A percentile compares a stretch with the other conserved stretches of the same genome.
Evolutionary conservation across 192 early-diverging fungal species (phyloP).

Genomic region (Phlyctochytrium bullatum): DNA sequence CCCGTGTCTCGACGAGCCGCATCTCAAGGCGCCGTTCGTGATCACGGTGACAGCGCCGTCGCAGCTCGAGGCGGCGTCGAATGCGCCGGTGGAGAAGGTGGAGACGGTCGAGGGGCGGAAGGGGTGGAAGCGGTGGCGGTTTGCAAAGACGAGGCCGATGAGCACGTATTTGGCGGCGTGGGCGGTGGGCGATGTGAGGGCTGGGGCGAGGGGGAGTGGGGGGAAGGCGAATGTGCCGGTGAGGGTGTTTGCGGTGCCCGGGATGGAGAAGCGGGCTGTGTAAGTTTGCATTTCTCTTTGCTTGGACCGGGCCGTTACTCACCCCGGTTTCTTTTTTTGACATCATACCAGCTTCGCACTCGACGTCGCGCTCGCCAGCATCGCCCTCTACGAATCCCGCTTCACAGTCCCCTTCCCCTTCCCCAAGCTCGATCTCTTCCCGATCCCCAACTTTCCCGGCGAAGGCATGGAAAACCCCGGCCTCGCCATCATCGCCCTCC

Average conservation of each 20-base stretch:
- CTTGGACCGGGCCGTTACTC: too few species aligned
- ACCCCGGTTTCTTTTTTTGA: too few species aligned
- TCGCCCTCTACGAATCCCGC: conserved; percentile 24
- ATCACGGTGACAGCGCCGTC: conserved; percentile 40
- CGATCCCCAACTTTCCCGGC: conserved; percentile 59
- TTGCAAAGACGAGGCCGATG: conserved; percentile 34
- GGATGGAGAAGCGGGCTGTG: conserved; percentile 13
- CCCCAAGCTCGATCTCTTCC: conserved; percentile 52
- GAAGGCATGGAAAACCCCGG: conserved; percentile 69
- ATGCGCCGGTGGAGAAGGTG: conserved; percentile 42
- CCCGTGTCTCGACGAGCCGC: conserved; percentile 48
- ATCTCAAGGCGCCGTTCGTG: conserved; percentile 55
- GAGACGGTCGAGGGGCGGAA: background rate
- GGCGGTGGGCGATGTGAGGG: conserved; percentile 43
- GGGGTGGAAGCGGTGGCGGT: conserved; percentile 18
- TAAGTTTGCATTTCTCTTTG: too few species aligned
- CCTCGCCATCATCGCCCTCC: conserved; percentile 21
- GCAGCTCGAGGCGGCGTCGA: conserved; percentile 49
- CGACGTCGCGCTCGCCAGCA: conserved; percentile 15
- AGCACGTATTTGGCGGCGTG: conserved; percentile 50
- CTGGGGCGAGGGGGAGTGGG: background rate
- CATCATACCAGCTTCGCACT: too few species aligned
- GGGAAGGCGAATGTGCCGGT: conserved; percentile 25
- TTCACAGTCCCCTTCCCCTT: conserved; percentile 34
- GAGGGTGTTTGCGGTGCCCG: conserved; percentile 47